These are phyloP conservation scores for Suillus paluster DNA, from an alignment of 768 basidiomycete species.

Conservation along the genomic window DNA sequence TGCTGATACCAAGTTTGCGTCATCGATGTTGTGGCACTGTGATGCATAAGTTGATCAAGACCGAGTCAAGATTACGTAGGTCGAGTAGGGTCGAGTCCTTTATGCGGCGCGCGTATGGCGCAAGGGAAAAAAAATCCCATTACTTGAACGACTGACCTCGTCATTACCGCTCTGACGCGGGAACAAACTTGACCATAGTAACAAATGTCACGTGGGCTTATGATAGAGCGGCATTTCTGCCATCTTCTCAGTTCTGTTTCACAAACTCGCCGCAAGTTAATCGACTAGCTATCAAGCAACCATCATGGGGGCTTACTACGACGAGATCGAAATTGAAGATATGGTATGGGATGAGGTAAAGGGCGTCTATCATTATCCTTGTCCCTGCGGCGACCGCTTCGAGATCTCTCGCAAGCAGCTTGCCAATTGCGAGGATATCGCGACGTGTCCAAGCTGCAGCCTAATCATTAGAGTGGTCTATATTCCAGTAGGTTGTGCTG, in stretches of 20 bases:
- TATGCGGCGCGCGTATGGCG: too few species aligned
- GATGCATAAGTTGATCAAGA: too few species aligned
- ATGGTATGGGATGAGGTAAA: constrained; percentile 89
- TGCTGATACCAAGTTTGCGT: too few species aligned
- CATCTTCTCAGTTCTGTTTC: too few species aligned
- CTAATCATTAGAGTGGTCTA: constrained; percentile 91
- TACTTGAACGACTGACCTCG: constrained; percentile 48
- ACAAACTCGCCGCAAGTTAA: too few species aligned
- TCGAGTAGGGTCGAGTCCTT: too few species aligned
- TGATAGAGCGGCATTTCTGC: too few species aligned
- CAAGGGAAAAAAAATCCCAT: constrained; percentile 39
- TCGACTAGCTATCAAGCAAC: neutral
- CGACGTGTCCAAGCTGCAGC: constrained; percentile 95
- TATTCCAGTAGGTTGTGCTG: constrained; percentile 75
- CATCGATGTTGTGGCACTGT: too few species aligned
- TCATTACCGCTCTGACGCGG: constrained; percentile 55
- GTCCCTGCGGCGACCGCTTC: constrained; percentile 97
- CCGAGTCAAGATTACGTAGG: too few species aligned
- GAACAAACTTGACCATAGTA: neutral
- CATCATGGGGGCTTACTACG: constrained; percentile 85
- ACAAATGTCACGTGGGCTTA: too few species aligned
- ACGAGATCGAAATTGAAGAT: constrained; percentile 97
- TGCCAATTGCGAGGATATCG: constrained; percentile 88
- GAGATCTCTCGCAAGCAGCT: constrained; percentile 90
- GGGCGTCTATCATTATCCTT: constrained; percentile 92